phyloP scores from a whole-genome alignment of 345 rosid genomes.

The Melastoma malabathricum region DNA sequence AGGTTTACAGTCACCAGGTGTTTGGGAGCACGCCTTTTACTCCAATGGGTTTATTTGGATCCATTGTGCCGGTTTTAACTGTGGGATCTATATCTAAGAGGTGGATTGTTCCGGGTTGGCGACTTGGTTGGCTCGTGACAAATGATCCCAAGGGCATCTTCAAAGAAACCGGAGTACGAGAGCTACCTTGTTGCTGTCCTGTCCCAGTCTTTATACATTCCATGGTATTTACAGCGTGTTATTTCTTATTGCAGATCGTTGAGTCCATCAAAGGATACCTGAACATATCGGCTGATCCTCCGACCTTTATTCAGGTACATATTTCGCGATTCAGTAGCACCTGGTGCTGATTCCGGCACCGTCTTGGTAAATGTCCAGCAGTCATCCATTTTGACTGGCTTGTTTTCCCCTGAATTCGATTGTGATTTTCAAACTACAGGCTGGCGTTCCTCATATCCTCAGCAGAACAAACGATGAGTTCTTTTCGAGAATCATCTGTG shows the following conservation, averaged over 20 bases:
- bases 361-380: background rate
- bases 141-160: slow-evolving; percentile 46
- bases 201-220: background rate
- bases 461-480: slow-evolving; percentile 49
- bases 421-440: slow-evolving; percentile 26
- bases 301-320: slow-evolving; percentile 43
- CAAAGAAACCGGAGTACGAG: slow-evolving; percentile 31
- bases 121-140: slow-evolving; percentile 56
- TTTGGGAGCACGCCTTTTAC: slow-evolving; percentile 43
- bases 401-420: background rate
- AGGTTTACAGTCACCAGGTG: slow-evolving; percentile 41
- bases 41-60: slow-evolving; percentile 58
- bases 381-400: no score
- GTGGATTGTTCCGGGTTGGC: slow-evolving; percentile 81
- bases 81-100: slow-evolving; percentile 62
- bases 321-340: no score
- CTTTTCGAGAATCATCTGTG: slow-evolving; percentile 30
- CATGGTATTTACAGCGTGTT: background rate
- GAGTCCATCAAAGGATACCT: slow-evolving; percentile 24
- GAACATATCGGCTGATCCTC: slow-evolving; percentile 22
- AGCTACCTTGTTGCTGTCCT: background rate
- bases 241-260: slow-evolving; percentile 17
- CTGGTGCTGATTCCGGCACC: background rate
- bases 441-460: slow-evolving; percentile 50
- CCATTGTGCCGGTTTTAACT: slow-evolving; percentile 44